phyloP scores from a whole-genome alignment of 2,329 filamentous ascomycete species.

The Xylaria polymorpha region DNA sequence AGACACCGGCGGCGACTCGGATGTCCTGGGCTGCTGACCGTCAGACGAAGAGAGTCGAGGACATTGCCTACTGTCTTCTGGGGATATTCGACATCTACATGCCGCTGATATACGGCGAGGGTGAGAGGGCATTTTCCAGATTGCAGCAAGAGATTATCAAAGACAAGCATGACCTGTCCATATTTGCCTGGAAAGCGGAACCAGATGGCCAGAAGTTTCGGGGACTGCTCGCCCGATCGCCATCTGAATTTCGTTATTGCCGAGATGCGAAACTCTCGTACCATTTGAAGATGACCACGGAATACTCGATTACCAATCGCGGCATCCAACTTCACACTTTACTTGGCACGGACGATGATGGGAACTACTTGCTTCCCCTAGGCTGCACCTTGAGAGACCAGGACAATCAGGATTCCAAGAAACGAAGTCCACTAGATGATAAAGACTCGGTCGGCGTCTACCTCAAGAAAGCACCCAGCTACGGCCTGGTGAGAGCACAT shows the following conservation, averaged over 20 bases:
- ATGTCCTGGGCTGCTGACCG: conserved; percentile 32
- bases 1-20: conserved; percentile 6
- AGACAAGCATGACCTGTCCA: conserved; percentile 28
- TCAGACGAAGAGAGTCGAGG: conserved; percentile 28
- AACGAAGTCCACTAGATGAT: background rate
- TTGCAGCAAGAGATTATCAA: conserved; percentile 35
- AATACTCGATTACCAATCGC: conserved; percentile 30
- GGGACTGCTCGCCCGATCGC: conserved; percentile 25
- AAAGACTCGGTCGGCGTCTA: conserved; percentile 28
- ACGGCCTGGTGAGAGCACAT: conserved; percentile 19
- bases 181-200: conserved; percentile 33
- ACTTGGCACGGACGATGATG: conserved; percentile 20
- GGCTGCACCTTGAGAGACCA: conserved; percentile 15
- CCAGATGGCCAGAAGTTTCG: conserved; percentile 26
- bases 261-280: conserved; percentile 18
- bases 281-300: conserved; percentile 25
- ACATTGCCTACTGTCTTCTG: conserved; percentile 33
- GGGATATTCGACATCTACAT: conserved; percentile 33
- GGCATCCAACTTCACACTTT: conserved; percentile 23
- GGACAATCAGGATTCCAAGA: background rate
- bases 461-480: conserved; percentile 22
- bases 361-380: conserved; percentile 22
- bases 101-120: conserved; percentile 34
- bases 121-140: conserved; percentile 23
- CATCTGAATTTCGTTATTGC: conserved; percentile 23